phyloP scores from a whole-genome alignment of 192 early-diverging fungal species.

The Coemansia furcata region DNA sequence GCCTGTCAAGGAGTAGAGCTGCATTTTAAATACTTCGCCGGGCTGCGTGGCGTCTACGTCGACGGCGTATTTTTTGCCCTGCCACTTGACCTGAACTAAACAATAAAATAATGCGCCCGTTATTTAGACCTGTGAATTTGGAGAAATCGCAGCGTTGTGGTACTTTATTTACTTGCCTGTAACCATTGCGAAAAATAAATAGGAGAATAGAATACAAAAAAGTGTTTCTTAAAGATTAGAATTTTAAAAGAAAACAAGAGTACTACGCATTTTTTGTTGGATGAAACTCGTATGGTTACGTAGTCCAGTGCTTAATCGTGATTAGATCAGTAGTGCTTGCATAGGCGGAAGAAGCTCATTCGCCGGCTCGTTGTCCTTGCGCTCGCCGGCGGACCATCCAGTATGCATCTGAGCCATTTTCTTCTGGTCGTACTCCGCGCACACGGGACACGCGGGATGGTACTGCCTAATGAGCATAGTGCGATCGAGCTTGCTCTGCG shows the following conservation, averaged over 20 bases:
- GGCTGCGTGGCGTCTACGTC: slow-evolving; percentile 73
- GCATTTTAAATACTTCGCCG: slow-evolving; percentile 72
- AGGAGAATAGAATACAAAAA: background rate
- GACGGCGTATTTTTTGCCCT: slow-evolving; percentile 80
- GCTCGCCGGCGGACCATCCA: slow-evolving; percentile 36
- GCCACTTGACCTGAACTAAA: slow-evolving; percentile 87
- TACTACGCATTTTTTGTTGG: background rate
- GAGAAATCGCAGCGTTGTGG: background rate
- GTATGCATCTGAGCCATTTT: slow-evolving; percentile 16
- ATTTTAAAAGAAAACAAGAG: background rate
- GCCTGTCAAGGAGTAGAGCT: slow-evolving; percentile 86
- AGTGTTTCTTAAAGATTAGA: background rate
- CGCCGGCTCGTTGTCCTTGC: slow-evolving; percentile 12
- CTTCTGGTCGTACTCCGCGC: slow-evolving; percentile 34
- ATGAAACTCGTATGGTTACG: too few relatives aligned
- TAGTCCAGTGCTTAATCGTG: background rate
- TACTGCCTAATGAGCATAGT: slow-evolving; percentile 33
- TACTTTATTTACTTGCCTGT: slow-evolving; percentile 17
- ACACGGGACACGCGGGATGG: slow-evolving; percentile 31
- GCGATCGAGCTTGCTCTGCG: slow-evolving; percentile 45
- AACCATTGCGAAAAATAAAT: slow-evolving; percentile 13
- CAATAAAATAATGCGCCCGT: background rate
- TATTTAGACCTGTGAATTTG: background rate
- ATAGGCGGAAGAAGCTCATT: slow-evolving; percentile 32
- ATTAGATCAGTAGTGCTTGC: slow-evolving; percentile 23